Conservation (phyloP, 176 grass and related monocot genomes). For the Poa pratensis region DNA sequence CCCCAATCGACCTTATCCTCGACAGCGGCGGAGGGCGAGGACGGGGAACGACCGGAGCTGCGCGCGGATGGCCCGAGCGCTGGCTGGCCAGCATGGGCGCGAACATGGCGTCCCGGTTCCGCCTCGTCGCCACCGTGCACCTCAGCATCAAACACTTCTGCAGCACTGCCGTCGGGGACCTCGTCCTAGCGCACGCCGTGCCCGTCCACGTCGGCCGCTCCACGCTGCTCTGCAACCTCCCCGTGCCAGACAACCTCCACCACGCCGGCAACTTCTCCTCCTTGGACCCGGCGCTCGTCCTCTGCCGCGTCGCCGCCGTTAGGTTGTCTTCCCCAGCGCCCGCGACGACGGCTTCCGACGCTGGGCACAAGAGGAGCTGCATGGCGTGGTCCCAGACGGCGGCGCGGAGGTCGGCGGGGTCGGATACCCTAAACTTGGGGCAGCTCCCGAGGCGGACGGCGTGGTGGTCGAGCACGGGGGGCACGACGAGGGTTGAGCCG, state of each 20-base stretch:
- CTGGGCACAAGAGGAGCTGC: slow-evolving; percentile 79
- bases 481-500: slow-evolving; percentile 89
- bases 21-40: slow-evolving; percentile 50
- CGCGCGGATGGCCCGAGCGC: slow-evolving; percentile 64
- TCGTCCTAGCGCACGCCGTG: slow-evolving; percentile 58
- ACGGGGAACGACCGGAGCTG: slow-evolving; percentile 80
- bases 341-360: too few relatives aligned
- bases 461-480: slow-evolving; percentile 90
- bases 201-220: slow-evolving; percentile 64
- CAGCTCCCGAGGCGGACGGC: slow-evolving; percentile 92
- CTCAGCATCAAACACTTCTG: slow-evolving; percentile 90
- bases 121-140: slow-evolving; percentile 67
- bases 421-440: slow-evolving; percentile 91
- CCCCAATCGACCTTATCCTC: too few relatives aligned
- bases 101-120: slow-evolving; percentile 75
- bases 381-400: slow-evolving; percentile 85
- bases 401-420: slow-evolving; percentile 56
- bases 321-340: too few relatives aligned
- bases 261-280: too few relatives aligned
- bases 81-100: slow-evolving; percentile 91
- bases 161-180: slow-evolving; percentile 61
- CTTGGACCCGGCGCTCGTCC: too few relatives aligned
- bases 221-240: slow-evolving; percentile 22
- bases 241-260: too few relatives aligned
- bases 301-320: too few relatives aligned